These are phyloP conservation scores for Cryptomeria japonica DNA, from an alignment of 75 land plant species.

Conservation along the genomic window DNA sequence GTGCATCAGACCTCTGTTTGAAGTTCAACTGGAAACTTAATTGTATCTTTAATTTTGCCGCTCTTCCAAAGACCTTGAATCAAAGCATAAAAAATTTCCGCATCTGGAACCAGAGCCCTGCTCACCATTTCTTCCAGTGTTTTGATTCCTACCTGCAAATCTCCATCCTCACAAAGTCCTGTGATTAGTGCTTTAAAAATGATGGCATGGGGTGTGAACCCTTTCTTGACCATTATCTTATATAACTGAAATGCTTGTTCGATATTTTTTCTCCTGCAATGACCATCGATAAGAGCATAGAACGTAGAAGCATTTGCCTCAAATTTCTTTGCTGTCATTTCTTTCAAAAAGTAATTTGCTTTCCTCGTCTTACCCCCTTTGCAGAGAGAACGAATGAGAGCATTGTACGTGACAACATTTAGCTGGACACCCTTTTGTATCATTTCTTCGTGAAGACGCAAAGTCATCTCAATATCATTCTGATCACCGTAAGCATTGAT, in stretches of 20 bases:
- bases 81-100: slow-evolving; percentile 24
- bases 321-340: slow-evolving; percentile 34
- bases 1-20: slow-evolving; percentile 18
- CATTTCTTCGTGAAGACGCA: slow-evolving; percentile 62
- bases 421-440: slow-evolving; percentile 32
- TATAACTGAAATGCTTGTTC: slow-evolving; percentile 54
- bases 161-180: slow-evolving; percentile 42
- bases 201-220: slow-evolving; percentile 28
- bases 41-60: slow-evolving; percentile 30
- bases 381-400: slow-evolving; percentile 61
- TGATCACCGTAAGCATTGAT: slow-evolving; percentile 47
- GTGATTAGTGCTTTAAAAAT: slow-evolving; percentile 45
- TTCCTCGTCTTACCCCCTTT: slow-evolving; percentile 66
- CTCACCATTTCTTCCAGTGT: slow-evolving; percentile 52
- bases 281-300: slow-evolving; percentile 52
- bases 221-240: slow-evolving; percentile 49
- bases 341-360: slow-evolving; percentile 47
- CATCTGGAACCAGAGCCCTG: slow-evolving; percentile 34
- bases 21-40: slow-evolving; percentile 18
- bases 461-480: slow-evolving; percentile 45
- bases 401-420: slow-evolving; percentile 60
- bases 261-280: slow-evolving; percentile 52
- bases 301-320: slow-evolving; percentile 58
- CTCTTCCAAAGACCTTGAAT: slow-evolving; percentile 22
- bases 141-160: slow-evolving; percentile 52